Percentiles rank a stretch among this genome's conserved stretches.
Evolutionary conservation across 805 yeast species (phyloP).

Genomic region (Candida railenensis): DNA sequence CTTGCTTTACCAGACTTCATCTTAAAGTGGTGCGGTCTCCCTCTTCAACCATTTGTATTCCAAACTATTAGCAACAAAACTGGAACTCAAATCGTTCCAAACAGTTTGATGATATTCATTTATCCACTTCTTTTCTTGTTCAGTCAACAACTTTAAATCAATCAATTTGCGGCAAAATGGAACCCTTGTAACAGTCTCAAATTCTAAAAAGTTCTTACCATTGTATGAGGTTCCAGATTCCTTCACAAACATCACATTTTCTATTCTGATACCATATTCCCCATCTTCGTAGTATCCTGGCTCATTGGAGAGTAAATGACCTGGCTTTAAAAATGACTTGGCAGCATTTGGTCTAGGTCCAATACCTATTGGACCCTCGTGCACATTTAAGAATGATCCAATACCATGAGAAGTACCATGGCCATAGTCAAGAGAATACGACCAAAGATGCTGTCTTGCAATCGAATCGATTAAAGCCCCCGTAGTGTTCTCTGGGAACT

Average conservation of each 20-base stretch:
- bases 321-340: constrained; percentile 43
- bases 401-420: constrained; percentile 70
- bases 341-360: constrained; percentile 54
- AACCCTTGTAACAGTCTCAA: constrained; percentile 81
- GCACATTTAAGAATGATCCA: constrained; percentile 61
- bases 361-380: constrained; percentile 64
- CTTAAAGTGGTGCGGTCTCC: constrained; percentile 38
- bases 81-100: constrained; percentile 46
- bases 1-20: too few relatives aligned
- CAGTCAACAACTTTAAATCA: constrained; percentile 53
- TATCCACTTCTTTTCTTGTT: constrained; percentile 66
- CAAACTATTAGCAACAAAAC: constrained; percentile 34
- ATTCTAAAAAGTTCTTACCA: constrained; percentile 58
- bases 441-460: constrained; percentile 61
- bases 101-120: constrained; percentile 63
- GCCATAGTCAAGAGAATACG: constrained; percentile 53
- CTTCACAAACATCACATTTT: constrained; percentile 49
- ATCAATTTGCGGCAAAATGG: constrained; percentile 83
- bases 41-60: constrained; percentile 51
- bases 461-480: constrained; percentile 55
- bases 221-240: constrained; percentile 44
- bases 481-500: constrained; percentile 55
- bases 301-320: constrained; percentile 58
- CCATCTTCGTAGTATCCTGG: constrained; percentile 64
- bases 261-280: constrained; percentile 58